Base-by-base conservation (phyloP, 2,329 filamentous ascomycete genomes). In the Didymosphaeria variabile region DNA sequence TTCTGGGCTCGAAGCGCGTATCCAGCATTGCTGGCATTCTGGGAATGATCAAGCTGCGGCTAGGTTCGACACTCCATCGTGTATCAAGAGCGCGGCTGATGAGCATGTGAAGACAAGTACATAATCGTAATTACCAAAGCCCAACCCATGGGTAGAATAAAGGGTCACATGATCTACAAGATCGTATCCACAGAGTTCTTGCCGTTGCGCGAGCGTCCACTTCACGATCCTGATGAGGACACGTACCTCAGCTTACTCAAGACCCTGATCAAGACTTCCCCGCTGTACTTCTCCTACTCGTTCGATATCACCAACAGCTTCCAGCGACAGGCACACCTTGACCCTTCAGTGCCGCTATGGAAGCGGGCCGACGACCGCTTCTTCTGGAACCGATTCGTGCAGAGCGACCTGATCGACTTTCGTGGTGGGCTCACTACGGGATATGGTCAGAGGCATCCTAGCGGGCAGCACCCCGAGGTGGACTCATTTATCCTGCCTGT, bases 201-300 rank as follows among this genome's bases (percentile, higher is more conserved):
- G 38, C 94, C 95, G 49, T 88, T 99, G 76, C 93, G 94, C 79
- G 95, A 98, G 81, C 91, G 93, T 67, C 90, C 92, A 67, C 88
- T 98, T 64, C 92, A 91, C 80, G 95, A 99, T 75, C 88, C 90
- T 47, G 95, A 99, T 77, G 95, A 99, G 84, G 94, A 98, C 79
- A 91, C 88, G 69, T 98, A 97, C 79, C 86, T 98, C 57, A 81
- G 84, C 53, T 85, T 98, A 57, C 87, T 99, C 69, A 93, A 93
- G 79, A 88, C 86, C 51, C 89, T 95, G 64, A 86, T 99, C 70
- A 91, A 91, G 77, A 89, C 87, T 13, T 92, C 91, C 0, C 93
- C 94, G 9, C 93, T 98, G 90, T 98, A 97, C 85, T 99, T 97
- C 75, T 98, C 95, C 59, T 99, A 99, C 83, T 94, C 94, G 9